Percentiles rank a stretch among this genome's conserved stretches.
Conservation (phyloP, 371 early-diverging fungal genomes). For the Mortierella sp. region DNA sequence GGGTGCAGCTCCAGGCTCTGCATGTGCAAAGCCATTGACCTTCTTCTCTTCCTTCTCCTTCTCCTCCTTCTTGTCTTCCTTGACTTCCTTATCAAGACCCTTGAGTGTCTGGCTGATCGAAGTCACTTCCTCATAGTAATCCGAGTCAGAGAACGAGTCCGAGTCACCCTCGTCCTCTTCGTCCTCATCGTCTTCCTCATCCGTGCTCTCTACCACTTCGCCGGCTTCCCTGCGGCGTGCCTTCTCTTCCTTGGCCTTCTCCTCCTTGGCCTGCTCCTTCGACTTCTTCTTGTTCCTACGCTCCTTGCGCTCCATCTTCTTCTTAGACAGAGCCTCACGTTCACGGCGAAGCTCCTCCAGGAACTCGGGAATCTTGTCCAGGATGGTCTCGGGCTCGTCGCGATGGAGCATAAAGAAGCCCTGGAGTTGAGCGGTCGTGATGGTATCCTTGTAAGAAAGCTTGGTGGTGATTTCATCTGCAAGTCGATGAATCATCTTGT, state of each 20-base stretch:
- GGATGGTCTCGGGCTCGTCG: slow-evolving; percentile 37
- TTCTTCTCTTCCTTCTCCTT: no score
- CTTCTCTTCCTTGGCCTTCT: slow-evolving; percentile 46
- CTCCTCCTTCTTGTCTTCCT: no score
- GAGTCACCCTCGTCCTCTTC: slow-evolving; percentile 21
- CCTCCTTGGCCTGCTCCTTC: slow-evolving; percentile 30
- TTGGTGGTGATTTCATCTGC: slow-evolving; percentile 36
- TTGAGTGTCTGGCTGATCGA: no score
- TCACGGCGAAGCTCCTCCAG: slow-evolving; percentile 34
- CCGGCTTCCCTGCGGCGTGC: slow-evolving; percentile 33
- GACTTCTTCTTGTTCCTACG: slow-evolving; percentile 34
- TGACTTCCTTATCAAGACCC: no score
- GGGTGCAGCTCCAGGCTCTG: no score
- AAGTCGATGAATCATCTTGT: slow-evolving; percentile 34
- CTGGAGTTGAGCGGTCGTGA: slow-evolving; percentile 64
- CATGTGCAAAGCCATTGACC: no score
- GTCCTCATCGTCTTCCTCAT: slow-evolving; percentile 8
- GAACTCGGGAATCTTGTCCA: slow-evolving; percentile 40
- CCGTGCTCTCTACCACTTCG: slow-evolving; percentile 24
- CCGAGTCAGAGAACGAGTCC: slow-evolving; percentile 42
- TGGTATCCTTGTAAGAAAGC: slow-evolving; percentile 45
- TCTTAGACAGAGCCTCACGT: slow-evolving; percentile 19
- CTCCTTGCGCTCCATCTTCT: slow-evolving; percentile 37
- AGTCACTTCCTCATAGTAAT: slow-evolving; percentile 34
- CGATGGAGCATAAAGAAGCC: slow-evolving; percentile 53